phyloP scores from a whole-genome alignment of 2,329 filamentous ascomycete genomes.

The Aspergillus tubingensis region DNA sequence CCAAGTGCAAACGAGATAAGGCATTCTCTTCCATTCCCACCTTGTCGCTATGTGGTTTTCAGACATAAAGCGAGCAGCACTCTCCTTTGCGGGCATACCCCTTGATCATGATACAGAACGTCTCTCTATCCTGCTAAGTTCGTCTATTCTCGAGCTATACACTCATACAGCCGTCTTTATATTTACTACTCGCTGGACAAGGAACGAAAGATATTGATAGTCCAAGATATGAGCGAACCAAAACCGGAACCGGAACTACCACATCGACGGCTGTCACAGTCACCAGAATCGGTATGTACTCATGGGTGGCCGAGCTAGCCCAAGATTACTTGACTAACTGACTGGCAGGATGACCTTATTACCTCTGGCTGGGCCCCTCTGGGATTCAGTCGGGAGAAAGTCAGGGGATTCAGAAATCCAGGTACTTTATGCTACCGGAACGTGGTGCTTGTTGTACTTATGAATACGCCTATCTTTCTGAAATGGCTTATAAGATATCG shows the following conservation, averaged over 20 bases:
- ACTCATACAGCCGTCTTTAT: not conserved
- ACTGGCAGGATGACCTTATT: not conserved
- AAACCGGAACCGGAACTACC: not conserved
- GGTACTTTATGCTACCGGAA: conserved; percentile 33
- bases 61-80: not conserved
- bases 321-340: not conserved
- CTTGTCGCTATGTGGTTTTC: not conserved
- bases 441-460: conserved; percentile 23
- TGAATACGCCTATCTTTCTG: conserved; percentile 29
- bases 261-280: too few relatives aligned
- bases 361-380: not conserved
- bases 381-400: not conserved
- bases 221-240: not conserved
- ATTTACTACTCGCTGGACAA: not conserved
- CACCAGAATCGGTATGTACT: not conserved
- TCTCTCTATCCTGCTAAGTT: not conserved
- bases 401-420: conserved; percentile 14
- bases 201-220: not conserved
- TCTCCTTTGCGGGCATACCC: not conserved
- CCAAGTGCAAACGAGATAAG: not conserved
- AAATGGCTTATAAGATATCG: conserved; percentile 24
- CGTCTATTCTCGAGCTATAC: not conserved
- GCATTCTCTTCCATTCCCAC: not conserved
- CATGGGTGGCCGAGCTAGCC: not conserved
- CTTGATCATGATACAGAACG: not conserved